Conservation (phyloP, 306 rosid species). For the Psophocarpus tetragonolobus region DNA sequence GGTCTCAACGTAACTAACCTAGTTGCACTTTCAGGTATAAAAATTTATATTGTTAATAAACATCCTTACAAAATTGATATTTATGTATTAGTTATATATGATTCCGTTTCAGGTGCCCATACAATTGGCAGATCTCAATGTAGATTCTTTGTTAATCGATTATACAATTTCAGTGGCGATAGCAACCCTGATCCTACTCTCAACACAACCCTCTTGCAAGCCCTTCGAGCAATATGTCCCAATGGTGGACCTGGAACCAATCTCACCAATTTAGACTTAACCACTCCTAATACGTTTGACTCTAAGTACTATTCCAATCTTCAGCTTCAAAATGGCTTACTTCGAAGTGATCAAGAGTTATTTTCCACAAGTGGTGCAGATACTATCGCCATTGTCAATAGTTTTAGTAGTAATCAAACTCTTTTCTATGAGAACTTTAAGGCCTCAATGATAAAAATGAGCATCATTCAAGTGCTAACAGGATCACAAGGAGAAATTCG, state of each 20-base stretch:
- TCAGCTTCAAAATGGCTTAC: slow-evolving; percentile 33
- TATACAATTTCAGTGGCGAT: slow-evolving; percentile 36
- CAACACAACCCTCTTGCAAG: slow-evolving; percentile 26
- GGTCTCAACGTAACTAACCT: slow-evolving; percentile 47
- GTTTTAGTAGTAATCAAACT: slow-evolving; percentile 25
- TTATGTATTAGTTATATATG: neutral
- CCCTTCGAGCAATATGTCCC: slow-evolving; percentile 37
- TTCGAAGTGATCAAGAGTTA: slow-evolving; percentile 46
- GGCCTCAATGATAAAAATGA: slow-evolving; percentile 50
- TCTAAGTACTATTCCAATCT: slow-evolving; percentile 45
- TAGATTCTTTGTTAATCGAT: slow-evolving; percentile 1
- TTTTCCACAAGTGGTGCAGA: slow-evolving; percentile 44
- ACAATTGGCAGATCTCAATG: slow-evolving; percentile 48
- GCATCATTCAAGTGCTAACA: slow-evolving; percentile 41
- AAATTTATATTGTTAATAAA: neutral
- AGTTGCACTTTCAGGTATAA: slow-evolving; percentile 63
- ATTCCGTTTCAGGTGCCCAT: slow-evolving; percentile 40
- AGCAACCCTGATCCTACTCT: slow-evolving; percentile 42
- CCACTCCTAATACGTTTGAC: slow-evolving; percentile 47
- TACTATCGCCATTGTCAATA: slow-evolving; percentile 41
- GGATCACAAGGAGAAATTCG: slow-evolving; percentile 46
- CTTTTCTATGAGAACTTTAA: slow-evolving; percentile 35
- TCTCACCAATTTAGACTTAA: slow-evolving; percentile 39
- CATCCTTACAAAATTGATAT: neutral
- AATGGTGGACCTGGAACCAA: slow-evolving; percentile 36